Conservation (phyloP, 129 eudicot species). For the Centaurea solstitialis region DNA sequence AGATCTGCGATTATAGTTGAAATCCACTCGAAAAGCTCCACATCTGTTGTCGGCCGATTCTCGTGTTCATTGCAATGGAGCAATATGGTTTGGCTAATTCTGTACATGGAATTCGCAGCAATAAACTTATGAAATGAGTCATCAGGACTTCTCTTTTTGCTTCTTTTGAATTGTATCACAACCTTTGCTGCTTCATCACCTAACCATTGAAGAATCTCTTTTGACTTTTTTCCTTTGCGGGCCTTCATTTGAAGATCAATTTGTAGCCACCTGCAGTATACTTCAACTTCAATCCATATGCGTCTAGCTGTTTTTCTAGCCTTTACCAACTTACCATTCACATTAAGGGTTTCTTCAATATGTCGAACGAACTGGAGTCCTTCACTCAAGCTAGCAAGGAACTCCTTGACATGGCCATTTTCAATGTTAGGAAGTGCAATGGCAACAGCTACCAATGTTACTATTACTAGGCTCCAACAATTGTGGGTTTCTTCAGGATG, state of each 20-base stretch:
- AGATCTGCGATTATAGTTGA: slow-evolving; percentile 29
- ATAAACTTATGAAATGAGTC: slow-evolving; percentile 16
- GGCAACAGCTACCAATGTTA: slow-evolving; percentile 36
- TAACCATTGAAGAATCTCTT: slow-evolving; percentile 26
- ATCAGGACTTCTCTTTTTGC: not conserved
- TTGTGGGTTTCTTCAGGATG: slow-evolving; percentile 20
- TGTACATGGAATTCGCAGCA: slow-evolving; percentile 42
- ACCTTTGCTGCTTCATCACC: slow-evolving; percentile 10
- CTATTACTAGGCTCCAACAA: slow-evolving; percentile 40
- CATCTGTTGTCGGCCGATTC: slow-evolving; percentile 2
- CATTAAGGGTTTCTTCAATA: slow-evolving; percentile 26
- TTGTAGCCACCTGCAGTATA: slow-evolving; percentile 32
- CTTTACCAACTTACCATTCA: not conserved
- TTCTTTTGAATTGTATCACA: slow-evolving; percentile 10
- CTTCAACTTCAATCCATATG: slow-evolving; percentile 30
- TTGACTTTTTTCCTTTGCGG: slow-evolving; percentile 18
- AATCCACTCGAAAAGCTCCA: slow-evolving; percentile 14
- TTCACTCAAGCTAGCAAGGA: slow-evolving; percentile 27
- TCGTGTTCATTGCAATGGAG: not conserved
- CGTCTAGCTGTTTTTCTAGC: slow-evolving; percentile 29
- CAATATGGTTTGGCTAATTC: slow-evolving; percentile 24
- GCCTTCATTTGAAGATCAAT: slow-evolving; percentile 27
- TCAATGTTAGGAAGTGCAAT: slow-evolving; percentile 29
- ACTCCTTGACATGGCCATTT: not conserved
- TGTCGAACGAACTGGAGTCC: slow-evolving; percentile 17